A percentile compares a stretch with the other conserved stretches of the same genome.
Conservation (phyloP, 257 asterid species). For the Jacaranda copaia region DNA sequence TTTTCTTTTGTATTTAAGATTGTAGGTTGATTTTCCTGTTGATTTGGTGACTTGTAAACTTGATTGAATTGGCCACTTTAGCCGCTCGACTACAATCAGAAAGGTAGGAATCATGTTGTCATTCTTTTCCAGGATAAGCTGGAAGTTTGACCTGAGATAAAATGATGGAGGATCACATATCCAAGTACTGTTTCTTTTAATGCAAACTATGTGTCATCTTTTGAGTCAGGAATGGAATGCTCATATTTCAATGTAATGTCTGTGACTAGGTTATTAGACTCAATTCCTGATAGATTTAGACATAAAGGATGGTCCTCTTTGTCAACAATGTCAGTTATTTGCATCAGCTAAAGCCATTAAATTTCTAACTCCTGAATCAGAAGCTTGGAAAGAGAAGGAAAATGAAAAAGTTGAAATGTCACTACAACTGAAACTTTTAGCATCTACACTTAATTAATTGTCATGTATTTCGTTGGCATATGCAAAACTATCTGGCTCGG, state of each 20-base stretch:
- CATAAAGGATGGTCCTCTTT: slow-evolving; percentile 83
- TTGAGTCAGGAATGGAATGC: slow-evolving; percentile 25
- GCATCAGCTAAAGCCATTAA: slow-evolving; percentile 96
- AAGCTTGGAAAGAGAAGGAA: slow-evolving; percentile 96
- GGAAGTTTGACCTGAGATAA: slow-evolving; percentile 94
- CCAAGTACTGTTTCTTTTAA: slow-evolving; percentile 61
- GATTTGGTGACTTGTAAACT: neutral
- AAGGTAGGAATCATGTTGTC: slow-evolving; percentile 63
- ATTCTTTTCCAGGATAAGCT: slow-evolving; percentile 97
- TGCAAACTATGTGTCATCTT: slow-evolving; percentile 18
- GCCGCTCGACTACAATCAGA: slow-evolving; percentile 88
- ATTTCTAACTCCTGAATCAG: slow-evolving; percentile 89
- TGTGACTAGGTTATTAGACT: slow-evolving; percentile 76
- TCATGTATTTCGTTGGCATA: slow-evolving; percentile 44
- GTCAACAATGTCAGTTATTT: slow-evolving; percentile 83
- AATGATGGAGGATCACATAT: slow-evolving; percentile 91
- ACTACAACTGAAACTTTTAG: slow-evolving; percentile 1
- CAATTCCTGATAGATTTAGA: slow-evolving; percentile 83
- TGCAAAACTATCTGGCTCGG: too few species aligned
- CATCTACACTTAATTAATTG: slow-evolving; percentile 29
- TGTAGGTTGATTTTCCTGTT: slow-evolving; percentile 1
- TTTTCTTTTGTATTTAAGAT: slow-evolving; percentile 5
- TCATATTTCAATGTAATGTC: slow-evolving; percentile 35
- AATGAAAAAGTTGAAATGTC: slow-evolving; percentile 19
- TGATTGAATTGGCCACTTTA: slow-evolving; percentile 7